phyloP scores from a whole-genome alignment of 768 basidiomycete genomes.

The Ramaria sp. region DNA sequence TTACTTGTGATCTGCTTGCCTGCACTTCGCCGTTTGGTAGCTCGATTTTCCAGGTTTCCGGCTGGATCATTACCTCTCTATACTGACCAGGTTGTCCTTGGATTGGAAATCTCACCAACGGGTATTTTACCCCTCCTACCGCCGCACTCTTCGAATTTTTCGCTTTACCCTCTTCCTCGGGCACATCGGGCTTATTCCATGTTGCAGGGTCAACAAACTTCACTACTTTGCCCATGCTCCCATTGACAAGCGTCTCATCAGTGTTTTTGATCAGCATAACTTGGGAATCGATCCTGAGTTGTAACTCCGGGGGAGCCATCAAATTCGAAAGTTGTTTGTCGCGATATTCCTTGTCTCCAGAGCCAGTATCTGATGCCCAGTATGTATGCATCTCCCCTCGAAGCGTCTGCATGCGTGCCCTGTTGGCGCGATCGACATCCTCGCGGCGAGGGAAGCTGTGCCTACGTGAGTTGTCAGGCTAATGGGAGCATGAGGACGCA shows the following conservation, averaged over 20 bases:
- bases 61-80: conserved; percentile 46
- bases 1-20: conserved; percentile 62
- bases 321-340: conserved; percentile 81
- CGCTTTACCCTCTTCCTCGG: conserved; percentile 23
- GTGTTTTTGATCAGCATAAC: conserved; percentile 95
- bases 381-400: conserved; percentile 36
- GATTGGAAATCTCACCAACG: conserved; percentile 69
- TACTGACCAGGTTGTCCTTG: conserved; percentile 36
- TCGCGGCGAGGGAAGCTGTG: conserved; percentile 81
- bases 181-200: conserved; percentile 22
- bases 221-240: conserved; percentile 79
- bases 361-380: conserved; percentile 54
- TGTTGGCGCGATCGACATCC: conserved; percentile 84
- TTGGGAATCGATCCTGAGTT: conserved; percentile 71
- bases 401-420: conserved; percentile 51
- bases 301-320: conserved; percentile 71
- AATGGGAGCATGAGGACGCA: conserved; percentile 26
- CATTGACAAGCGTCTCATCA: conserved; percentile 87
- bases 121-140: conserved; percentile 30
- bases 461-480: not conserved
- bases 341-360: conserved; percentile 38
- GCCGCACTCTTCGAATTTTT: conserved; percentile 15
- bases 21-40: conserved; percentile 80
- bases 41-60: conserved; percentile 81
- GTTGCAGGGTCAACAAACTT: conserved; percentile 51